These are phyloP conservation scores for Chalciporus chontae DNA, from an alignment of 768 basidiomycete species.

Conservation along the genomic window DNA sequence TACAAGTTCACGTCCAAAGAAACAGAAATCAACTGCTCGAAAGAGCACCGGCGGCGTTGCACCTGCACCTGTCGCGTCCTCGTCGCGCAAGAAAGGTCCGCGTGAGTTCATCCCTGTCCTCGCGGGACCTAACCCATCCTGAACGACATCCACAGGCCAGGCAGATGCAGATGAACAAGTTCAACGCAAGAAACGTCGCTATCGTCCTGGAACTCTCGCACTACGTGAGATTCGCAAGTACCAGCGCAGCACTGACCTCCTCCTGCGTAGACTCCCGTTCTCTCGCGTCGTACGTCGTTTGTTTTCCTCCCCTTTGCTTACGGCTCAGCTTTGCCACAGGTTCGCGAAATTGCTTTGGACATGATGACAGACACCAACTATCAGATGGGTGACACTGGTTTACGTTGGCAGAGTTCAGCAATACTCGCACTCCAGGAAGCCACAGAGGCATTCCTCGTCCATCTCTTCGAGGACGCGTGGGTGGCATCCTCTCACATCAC, in stretches of 20 bases:
- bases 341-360: conserved; percentile 91
- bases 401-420: conserved; percentile 96
- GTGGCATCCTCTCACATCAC: conserved; percentile 33
- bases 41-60: conserved; percentile 74
- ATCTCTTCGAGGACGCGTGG: conserved; percentile 97
- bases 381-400: conserved; percentile 50
- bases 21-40: conserved; percentile 63
- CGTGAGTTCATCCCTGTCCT: conserved; percentile 20
- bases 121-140: conserved; percentile 9
- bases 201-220: conserved; percentile 86
- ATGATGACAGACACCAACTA: conserved; percentile 77
- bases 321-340: conserved; percentile 44
- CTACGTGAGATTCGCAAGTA: conserved; percentile 92
- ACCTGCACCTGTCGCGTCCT: conserved; percentile 23
- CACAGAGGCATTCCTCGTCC: conserved; percentile 90
- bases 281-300: conserved; percentile 73
- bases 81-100: conserved; percentile 23
- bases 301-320: background rate
- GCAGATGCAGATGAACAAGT: conserved; percentile 23
- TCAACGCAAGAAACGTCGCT: conserved; percentile 57
- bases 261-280: conserved; percentile 87
- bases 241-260: conserved; percentile 87
- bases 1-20: conserved; percentile 37
- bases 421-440: conserved; percentile 94
- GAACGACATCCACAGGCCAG: conserved; percentile 16